Base-by-base conservation (phyloP, 192 early-diverging fungal species). In the Dimargaris cristalligena region DNA sequence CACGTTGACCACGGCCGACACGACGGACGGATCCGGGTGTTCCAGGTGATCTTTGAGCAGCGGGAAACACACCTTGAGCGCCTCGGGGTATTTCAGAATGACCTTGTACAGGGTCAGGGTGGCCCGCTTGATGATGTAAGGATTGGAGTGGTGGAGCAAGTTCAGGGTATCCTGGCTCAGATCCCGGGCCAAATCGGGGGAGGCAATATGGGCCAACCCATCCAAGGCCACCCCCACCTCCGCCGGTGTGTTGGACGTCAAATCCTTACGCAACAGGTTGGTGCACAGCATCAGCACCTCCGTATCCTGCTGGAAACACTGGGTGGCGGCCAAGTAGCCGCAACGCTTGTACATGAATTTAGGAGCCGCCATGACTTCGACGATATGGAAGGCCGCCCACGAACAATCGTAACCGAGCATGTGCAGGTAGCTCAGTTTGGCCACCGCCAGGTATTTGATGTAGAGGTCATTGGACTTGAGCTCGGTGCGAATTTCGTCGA, bases 361-460 rank as follows among this genome's bases (percentile, higher is more conserved):
- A 58, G 84, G 74, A 2, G 88, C 88, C 4, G 90, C 88, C 93
- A 99, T 96, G 29, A 95, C 90, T 62, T 99, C 90, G 31, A 99
- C 83, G 0, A 96, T 82, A 70, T 95, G 89, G 65, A 99, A 99
- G 2, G 84, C 84, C 0, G 92, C 92, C 92, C 93, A 99, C 23
- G 81, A 82, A 87, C 93, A 92, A 68, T 94, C 91, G 67, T 94
- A 99, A 9, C 96, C 95, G 25, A 92, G 78, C 90, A 93, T 96
- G 77, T 94, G 90, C 41, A 99, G 79, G 78, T 93, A 74, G 47
- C 74, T 76, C 32, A 96, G 74, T 70, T 99, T 99, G 72, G 83
- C 82, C 9, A 97, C 74, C 26, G 92, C 93, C 52, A 71, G 74
- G 29, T 90, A 86, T 68, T 96, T 95, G 46, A 88, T 67, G 67